Conservation (phyloP, 805 yeast genomes). For the Ogataea allantospora region DNA sequence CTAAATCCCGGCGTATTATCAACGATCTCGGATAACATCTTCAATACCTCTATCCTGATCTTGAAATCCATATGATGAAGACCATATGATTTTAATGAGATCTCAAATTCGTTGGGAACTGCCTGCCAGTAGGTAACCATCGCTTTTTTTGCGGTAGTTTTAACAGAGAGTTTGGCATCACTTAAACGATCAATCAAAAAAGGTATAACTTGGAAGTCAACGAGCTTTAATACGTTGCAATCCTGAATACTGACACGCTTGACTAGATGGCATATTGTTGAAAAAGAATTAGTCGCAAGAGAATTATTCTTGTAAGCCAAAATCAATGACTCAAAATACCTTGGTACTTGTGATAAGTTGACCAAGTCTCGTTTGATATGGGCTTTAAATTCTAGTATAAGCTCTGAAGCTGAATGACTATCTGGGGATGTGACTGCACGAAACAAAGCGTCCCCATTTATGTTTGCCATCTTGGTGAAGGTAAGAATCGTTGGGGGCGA, state of each 20-base stretch:
- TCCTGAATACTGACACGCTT: slow-evolving; percentile 61
- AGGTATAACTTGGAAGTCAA: slow-evolving; percentile 48
- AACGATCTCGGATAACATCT: slow-evolving; percentile 43
- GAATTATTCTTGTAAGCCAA: slow-evolving; percentile 42
- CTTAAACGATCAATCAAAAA: slow-evolving; percentile 47
- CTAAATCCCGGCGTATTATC: slow-evolving; percentile 36
- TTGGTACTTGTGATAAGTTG: slow-evolving; percentile 46
- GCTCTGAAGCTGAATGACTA: slow-evolving; percentile 21
- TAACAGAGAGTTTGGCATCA: slow-evolving; percentile 38
- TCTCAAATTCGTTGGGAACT: slow-evolving; percentile 48
- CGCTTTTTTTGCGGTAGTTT: slow-evolving; percentile 48
- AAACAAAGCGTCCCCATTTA: slow-evolving; percentile 26
- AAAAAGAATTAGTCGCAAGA: slow-evolving; percentile 44
- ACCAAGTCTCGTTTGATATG: slow-evolving; percentile 56
- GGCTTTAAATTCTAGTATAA: slow-evolving; percentile 41
- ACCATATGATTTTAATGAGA: slow-evolving; percentile 42
- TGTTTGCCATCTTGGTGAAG: slow-evolving; percentile 15
- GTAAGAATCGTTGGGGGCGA: background rate
- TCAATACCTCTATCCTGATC: slow-evolving; percentile 43
- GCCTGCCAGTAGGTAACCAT: slow-evolving; percentile 55
- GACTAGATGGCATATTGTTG: slow-evolving; percentile 53
- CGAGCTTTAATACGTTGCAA: slow-evolving; percentile 39
- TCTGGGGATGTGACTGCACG: slow-evolving; percentile 26
- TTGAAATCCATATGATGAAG: slow-evolving; percentile 38
- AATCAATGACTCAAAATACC: slow-evolving; percentile 49